These are phyloP conservation scores for Neonectria hederae DNA, from an alignment of 2,329 filamentous ascomycete genomes.

Conservation along the genomic window DNA sequence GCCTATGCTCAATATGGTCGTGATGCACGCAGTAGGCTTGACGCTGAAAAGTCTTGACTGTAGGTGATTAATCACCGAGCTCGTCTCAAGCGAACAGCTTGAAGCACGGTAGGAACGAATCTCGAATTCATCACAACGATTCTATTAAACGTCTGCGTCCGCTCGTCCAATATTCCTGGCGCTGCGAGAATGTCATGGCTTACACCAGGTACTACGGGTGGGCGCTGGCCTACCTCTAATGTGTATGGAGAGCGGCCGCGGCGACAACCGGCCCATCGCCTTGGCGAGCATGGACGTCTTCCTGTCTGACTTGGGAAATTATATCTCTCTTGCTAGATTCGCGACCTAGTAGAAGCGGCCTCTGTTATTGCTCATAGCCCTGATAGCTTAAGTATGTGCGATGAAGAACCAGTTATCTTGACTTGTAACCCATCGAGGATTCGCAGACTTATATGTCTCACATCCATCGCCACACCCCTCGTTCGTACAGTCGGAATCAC, in stretches of 20 bases:
- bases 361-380: background rate
- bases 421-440: too few species aligned
- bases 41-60: background rate
- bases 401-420: background rate
- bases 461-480: background rate
- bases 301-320: background rate
- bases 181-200: background rate
- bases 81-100: background rate
- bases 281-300: background rate
- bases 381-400: background rate
- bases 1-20: background rate
- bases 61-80: background rate
- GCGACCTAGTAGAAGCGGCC: background rate
- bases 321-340: background rate
- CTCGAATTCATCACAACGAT: background rate
- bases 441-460: background rate
- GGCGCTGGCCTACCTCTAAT: background rate
- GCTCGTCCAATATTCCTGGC: background rate
- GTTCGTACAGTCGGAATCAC: background rate
- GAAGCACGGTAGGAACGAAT: background rate
- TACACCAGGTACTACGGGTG: background rate
- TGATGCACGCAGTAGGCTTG: background rate
- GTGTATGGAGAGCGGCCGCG: background rate
- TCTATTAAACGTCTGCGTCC: background rate
- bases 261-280: background rate